Conservation (phyloP, 257 asterid genomes). For the Capsicum rhomboideum region DNA sequence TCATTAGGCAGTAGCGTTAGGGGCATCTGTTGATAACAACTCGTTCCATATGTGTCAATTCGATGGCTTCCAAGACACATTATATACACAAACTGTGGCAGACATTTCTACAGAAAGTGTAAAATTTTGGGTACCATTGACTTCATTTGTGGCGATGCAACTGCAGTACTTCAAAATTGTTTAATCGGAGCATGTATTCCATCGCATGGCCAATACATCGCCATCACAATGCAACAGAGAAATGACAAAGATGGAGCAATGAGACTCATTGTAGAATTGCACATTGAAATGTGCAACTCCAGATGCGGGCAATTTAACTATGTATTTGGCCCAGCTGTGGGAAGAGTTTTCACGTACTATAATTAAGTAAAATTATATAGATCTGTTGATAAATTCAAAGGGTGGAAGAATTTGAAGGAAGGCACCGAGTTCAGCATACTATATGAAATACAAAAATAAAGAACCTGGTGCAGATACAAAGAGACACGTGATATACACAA, state of each 20-base stretch:
- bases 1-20: too few species aligned
- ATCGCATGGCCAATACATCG: not conserved
- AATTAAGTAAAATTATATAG: not conserved
- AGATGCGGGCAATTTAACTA: not conserved
- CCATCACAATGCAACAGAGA: conserved; percentile 9
- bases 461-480: too few species aligned
- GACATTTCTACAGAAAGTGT: too few species aligned
- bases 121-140: not conserved
- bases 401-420: not conserved
- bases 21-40: not conserved
- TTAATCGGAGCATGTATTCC: not conserved
- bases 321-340: conserved; percentile 12
- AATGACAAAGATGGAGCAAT: fast-evolving
- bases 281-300: not conserved
- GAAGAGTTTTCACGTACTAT: not conserved
- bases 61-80: conserved; percentile 10
- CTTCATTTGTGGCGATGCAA: conserved; percentile 7
- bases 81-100: not conserved
- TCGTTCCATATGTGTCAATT: conserved; percentile 8
- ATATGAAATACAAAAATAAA: too few species aligned
- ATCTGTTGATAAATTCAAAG: not conserved
- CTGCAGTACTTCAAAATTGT: conserved; percentile 1
- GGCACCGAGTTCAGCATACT: too few species aligned
- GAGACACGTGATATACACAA: too few species aligned
- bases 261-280: not conserved